Conservation (phyloP, 768 basidiomycete genomes). For the Sistotremastrum niveocremeum region DNA sequence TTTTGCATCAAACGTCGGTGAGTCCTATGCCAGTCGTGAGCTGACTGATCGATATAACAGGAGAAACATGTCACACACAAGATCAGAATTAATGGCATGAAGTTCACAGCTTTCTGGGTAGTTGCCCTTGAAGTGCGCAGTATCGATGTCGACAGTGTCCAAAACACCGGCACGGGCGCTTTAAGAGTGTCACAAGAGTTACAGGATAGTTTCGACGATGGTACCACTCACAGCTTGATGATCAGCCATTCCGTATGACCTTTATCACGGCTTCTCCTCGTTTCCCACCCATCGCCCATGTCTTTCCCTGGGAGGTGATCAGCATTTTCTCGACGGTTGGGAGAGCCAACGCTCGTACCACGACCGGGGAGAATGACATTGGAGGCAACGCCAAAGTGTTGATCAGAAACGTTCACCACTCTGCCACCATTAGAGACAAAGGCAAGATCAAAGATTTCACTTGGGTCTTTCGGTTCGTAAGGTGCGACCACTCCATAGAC, state of each 20-base stretch:
- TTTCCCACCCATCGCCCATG: slow-evolving; percentile 99
- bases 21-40: neutral
- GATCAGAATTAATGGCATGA: slow-evolving; percentile 34
- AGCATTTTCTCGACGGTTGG: neutral
- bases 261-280: slow-evolving; percentile 66
- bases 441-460: slow-evolving; percentile 64
- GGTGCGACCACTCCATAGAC: slow-evolving; percentile 74
- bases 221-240: slow-evolving; percentile 59
- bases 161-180: slow-evolving; percentile 45
- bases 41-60: neutral
- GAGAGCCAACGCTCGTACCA: slow-evolving; percentile 25
- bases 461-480: slow-evolving; percentile 36
- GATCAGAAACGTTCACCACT: slow-evolving; percentile 77
- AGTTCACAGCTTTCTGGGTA: slow-evolving; percentile 83
- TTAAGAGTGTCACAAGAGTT: slow-evolving; percentile 21
- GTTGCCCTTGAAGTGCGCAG: slow-evolving; percentile 91
- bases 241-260: slow-evolving; percentile 89
- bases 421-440: slow-evolving; percentile 83
- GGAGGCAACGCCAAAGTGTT: slow-evolving; percentile 86
- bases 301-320: slow-evolving; percentile 44
- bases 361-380: slow-evolving; percentile 88
- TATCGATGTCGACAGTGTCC: slow-evolving; percentile 77
- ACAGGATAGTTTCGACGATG: neutral
- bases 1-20: slow-evolving; percentile 10
- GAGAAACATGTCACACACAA: slow-evolving; percentile 19